Base-by-base conservation (phyloP, 768 basidiomycete species). In the Leccinum arenicola region DNA sequence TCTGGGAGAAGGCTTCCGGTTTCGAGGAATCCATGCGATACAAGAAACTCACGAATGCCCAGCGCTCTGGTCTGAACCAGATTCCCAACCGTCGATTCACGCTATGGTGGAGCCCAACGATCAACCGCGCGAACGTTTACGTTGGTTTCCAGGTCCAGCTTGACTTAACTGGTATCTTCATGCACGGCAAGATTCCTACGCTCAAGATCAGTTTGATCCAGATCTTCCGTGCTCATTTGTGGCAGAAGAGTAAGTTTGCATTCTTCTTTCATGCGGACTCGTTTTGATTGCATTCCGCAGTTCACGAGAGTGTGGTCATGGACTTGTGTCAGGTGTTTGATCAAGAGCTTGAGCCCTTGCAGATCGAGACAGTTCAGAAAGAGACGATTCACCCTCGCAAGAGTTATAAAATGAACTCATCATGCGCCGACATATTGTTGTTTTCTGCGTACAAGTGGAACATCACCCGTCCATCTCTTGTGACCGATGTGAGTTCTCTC, bases 341-440 rank as follows among this genome's bases (percentile, higher is more conserved):
- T 76, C 95, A 98, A 75, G 97, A 99, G 70, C 81, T 99, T 35
- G 97, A 99, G 72, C 95, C 97, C 4, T 77, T 99, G 15, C 95
- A 98, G 66, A 99, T 99, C 66, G 97, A 98, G 80, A 98, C 95
- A 0, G 97, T 99, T 0, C 97, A 98, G 75, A 99, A 99, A 76
- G 97, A 99, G 76, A 98, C 97, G 0, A 99, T 99, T 61, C 97
- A 97, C 74, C 96, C 96, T 67, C 91, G 96, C 77, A 98, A 98
- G 82, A 97, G 94, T 81, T 99, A 99, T 85, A 99, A 99, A 85
- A 98, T 99, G 97, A 99, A 99, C 77, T 97, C 95, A 8, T 96
- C 95, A n/a, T 98, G 96, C 64, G 96, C 96, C 54, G 97, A 99
- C 70, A 96, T 99, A 70, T 80, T 99, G 19, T 81, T 99, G 53